Evolutionary conservation across 257 asterid genomes (phyloP).

Genomic region (Cordia subcordata): DNA sequence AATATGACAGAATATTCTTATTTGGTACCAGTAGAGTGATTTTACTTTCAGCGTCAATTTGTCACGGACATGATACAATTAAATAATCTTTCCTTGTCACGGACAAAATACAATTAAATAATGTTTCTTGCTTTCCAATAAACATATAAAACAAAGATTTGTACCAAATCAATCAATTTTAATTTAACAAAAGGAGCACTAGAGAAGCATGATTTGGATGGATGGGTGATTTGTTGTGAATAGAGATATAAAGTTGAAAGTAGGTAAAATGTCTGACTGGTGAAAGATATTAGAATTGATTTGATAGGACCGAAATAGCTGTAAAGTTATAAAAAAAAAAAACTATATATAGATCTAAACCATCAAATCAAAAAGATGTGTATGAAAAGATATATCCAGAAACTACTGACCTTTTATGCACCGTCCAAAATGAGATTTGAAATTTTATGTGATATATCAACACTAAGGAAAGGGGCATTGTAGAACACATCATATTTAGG

Average conservation of each 20-base stretch:
- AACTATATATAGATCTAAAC: too few species aligned
- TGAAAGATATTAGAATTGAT: neutral
- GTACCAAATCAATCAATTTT: neutral
- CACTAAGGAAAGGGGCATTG: too few species aligned
- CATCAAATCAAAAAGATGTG: neutral
- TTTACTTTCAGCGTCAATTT: too few species aligned
- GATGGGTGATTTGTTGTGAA: neutral
- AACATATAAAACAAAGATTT: neutral
- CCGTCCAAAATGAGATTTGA: too few species aligned
- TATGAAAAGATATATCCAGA: neutral
- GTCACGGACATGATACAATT: too few species aligned
- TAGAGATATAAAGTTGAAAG: neutral
- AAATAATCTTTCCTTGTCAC: too few species aligned
- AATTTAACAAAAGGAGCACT: neutral
- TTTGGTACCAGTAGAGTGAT: neutral
- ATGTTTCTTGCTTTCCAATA: too few species aligned
- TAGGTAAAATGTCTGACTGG: neutral
- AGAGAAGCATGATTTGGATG: neutral
- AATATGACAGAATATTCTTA: neutral
- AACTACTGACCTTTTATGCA: too few species aligned
- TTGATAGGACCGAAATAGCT: neutral
- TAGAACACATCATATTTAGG: too few species aligned
- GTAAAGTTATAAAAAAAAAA: neutral
- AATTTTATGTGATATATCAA: too few species aligned
- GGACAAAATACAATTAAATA: too few species aligned